These are phyloP conservation scores for Symmetrospora coprosmae DNA, from an alignment of 768 basidiomycete species.

Conservation along the genomic window DNA sequence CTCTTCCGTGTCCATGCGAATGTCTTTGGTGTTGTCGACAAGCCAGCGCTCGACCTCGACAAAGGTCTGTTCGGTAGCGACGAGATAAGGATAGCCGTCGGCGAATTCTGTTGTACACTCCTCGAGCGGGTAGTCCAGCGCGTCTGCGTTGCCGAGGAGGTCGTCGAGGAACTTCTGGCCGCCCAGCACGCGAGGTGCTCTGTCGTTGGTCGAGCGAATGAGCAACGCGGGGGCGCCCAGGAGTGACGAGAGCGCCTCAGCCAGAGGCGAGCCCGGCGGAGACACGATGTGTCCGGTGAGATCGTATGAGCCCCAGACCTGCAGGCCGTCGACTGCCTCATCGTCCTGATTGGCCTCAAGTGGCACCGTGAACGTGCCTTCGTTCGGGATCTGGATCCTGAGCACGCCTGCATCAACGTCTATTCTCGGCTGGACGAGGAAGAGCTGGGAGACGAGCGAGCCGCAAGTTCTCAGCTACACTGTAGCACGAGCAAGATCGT, in stretches of 20 bases:
- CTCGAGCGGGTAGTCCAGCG: constrained; percentile 15
- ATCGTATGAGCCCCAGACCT: constrained; percentile 18
- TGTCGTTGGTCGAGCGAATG: not conserved
- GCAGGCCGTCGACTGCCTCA: constrained; percentile 6
- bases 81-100: constrained; percentile 9
- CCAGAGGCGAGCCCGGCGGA: not conserved
- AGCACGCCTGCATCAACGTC: not conserved
- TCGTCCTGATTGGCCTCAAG: not conserved
- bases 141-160: not conserved
- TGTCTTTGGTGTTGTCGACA: not conserved
- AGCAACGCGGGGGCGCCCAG: not conserved
- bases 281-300: constrained; percentile 4
- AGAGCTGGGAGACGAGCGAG: not conserved
- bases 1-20: constrained; percentile 11
- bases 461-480: not conserved
- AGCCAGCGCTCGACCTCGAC: not conserved
- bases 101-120: constrained; percentile 7
- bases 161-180: constrained; percentile 2
- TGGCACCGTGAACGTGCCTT: not conserved
- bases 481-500: not conserved
- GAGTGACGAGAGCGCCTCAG: not conserved
- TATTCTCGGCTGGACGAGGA: constrained; percentile 1
- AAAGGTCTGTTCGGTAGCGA: constrained; percentile 10
- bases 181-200: constrained; percentile 8
- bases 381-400: not conserved